A percentile compares a stretch with the other conserved stretches of the same genome.
Conservation (phyloP, 345 rosid species). For the Populus davidiana region DNA sequence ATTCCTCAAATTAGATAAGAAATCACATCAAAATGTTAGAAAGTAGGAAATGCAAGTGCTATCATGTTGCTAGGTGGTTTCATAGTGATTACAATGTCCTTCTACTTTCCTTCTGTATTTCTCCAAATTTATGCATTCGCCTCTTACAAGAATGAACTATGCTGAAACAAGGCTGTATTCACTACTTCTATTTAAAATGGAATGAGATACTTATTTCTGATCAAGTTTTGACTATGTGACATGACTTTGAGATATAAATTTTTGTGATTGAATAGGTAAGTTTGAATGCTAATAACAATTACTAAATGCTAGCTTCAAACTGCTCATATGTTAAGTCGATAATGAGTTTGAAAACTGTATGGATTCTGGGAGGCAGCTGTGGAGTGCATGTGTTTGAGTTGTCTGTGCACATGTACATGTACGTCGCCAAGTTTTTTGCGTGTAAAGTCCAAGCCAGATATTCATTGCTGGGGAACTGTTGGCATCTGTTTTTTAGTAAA, state of each 20-base stretch:
- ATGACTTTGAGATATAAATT: neutral
- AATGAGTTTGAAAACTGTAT: too few relatives aligned
- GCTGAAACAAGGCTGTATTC: neutral
- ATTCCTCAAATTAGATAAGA: neutral
- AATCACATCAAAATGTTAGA: neutral
- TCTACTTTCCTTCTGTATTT: neutral
- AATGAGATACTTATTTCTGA: neutral
- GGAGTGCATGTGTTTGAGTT: too few relatives aligned
- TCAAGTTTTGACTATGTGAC: neutral
- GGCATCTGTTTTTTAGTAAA: too few relatives aligned
- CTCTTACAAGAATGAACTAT: neutral
- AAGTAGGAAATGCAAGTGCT: neutral
- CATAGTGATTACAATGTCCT: neutral
- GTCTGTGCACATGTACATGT: too few relatives aligned
- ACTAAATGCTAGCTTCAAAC: neutral
- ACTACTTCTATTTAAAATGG: neutral
- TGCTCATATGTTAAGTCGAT: neutral
- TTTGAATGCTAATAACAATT: neutral
- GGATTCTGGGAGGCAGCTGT: too few relatives aligned
- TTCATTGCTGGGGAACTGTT: too few relatives aligned
- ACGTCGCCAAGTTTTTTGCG: too few relatives aligned
- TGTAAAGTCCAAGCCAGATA: too few relatives aligned
- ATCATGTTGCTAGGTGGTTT: neutral
- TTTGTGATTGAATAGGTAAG: neutral
- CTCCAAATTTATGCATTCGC: neutral